Evolutionary conservation across 2,329 filamentous ascomycete genomes (phyloP), one percentile per base, ranked within the genome.

Genomic region (Magnaporthiopsis incrustans): DNA sequence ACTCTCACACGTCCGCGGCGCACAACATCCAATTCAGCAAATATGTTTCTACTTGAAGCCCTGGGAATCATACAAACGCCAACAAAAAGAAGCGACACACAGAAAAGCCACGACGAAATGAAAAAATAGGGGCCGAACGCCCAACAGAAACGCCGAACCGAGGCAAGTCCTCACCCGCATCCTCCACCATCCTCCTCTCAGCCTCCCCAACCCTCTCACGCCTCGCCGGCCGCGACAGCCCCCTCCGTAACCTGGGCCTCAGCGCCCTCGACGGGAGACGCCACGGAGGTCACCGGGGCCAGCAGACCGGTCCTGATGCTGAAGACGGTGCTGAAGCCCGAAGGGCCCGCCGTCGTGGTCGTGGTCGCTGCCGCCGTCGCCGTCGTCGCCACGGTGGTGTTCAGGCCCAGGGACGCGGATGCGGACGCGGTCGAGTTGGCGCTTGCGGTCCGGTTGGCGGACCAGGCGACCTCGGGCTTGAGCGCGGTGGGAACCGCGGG

Each of bases 11-110:
- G 64, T 81, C 77, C 1, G 77, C 77, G 58, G 76, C 79, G 25
- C 78, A 77, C 0, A 73, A 73, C 77, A 81, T 80, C 79, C 79
- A 81, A 63, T 80, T 80, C n/a, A n/a, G n/a, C n/a, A 33, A 12
- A 33, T 33, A 12, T 33, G 11, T 33, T 33, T 33, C 32, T 33
- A 33, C 11, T 33, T 33, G 32, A 33, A 33, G 10, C 32, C 32
- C 32, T 33, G 11, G 32, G 7, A 33, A 12, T 8, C 11, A 12
- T 33, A 12, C 11, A 33, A 33, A 33, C 3, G 33, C 33, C 33
- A 35, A 35, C 33, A 4, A 12, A 14, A 35, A 35, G 4, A 12
- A 35, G 12, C 11, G 33, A 11, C 33, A 1, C 33, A 35, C 11
- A 12, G 11, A 12, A 35, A 35, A 35, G 33, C 11, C 32, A 33